A percentile compares a stretch with the other conserved stretches of the same genome.
These are phyloP conservation scores for Acer negundo DNA, from an alignment of 345 rosid species.

Conservation along the genomic window DNA sequence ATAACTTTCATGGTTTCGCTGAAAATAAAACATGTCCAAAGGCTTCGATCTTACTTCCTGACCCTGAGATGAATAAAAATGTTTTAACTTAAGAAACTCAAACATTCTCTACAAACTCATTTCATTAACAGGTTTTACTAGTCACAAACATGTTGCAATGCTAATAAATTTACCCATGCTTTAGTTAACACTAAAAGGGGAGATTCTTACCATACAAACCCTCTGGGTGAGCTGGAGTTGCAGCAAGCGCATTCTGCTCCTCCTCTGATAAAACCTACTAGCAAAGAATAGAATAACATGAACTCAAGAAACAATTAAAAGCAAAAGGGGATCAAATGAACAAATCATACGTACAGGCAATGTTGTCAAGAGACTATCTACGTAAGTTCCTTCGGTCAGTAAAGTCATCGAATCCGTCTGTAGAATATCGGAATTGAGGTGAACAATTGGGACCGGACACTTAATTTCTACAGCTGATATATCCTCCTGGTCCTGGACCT, in stretches of 20 bases:
- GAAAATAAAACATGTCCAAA: neutral
- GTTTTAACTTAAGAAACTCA: neutral
- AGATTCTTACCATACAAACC: slow-evolving; percentile 70
- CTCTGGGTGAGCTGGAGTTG: slow-evolving; percentile 89
- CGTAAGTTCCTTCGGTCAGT: slow-evolving; percentile 58
- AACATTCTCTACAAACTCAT: neutral
- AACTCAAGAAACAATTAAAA: neutral
- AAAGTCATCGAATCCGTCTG: slow-evolving; percentile 63
- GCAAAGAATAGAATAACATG: slow-evolving; percentile 16
- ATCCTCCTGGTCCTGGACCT: slow-evolving; percentile 38
- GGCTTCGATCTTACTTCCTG: neutral
- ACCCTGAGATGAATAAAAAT: neutral
- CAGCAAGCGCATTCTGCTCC: slow-evolving; percentile 88
- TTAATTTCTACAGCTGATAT: slow-evolving; percentile 36
- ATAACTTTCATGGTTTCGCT: neutral
- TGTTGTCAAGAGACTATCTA: slow-evolving; percentile 68
- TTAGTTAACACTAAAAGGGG: neutral
- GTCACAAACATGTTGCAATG: neutral
- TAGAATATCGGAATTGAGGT: slow-evolving; percentile 60
- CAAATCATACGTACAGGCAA: slow-evolving; percentile 59
- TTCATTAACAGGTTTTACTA: neutral
- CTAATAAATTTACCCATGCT: neutral
- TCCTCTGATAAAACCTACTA: slow-evolving; percentile 79
- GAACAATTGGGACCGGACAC: slow-evolving; percentile 60
- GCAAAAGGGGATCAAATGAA: neutral